Percentiles rank a stretch among this genome's conserved stretches.
Conservation (phyloP, 2,329 filamentous ascomycete species). For the Colletotrichum higginsianum region DNA sequence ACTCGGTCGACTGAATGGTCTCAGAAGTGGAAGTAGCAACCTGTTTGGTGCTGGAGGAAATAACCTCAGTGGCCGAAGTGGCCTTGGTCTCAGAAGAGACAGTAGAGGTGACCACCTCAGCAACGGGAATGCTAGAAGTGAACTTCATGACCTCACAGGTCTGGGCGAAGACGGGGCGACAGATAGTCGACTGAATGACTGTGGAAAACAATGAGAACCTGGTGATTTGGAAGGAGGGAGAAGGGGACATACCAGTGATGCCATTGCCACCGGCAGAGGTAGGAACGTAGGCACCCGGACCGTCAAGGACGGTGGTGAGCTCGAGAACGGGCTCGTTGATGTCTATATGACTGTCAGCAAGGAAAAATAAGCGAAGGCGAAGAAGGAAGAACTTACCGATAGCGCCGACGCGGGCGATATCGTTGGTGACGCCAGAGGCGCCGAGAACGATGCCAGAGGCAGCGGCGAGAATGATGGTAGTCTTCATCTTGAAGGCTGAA, state of each 20-base stretch:
- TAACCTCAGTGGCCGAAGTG: not conserved
- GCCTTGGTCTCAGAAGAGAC: not conserved
- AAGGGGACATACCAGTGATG: not conserved
- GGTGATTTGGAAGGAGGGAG: not conserved
- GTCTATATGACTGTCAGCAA: not conserved
- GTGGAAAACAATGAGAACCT: not conserved
- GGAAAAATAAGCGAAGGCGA: no score
- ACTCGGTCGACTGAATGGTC: not conserved
- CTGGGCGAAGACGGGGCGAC: not conserved
- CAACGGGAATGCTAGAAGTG: not conserved
- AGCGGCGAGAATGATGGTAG: not conserved
- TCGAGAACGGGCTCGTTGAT: not conserved
- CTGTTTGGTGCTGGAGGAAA: not conserved
- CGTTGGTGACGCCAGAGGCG: not conserved
- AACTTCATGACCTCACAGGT: not conserved
- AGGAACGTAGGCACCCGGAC: not conserved
- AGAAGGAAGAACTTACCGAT: not conserved
- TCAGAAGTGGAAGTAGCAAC: not conserved
- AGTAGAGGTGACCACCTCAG: not conserved
- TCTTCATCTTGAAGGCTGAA: slow-evolving; percentile 2
- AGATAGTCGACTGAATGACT: not conserved
- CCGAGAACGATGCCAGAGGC: slow-evolving; percentile 1
- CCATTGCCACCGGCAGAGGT: not conserved
- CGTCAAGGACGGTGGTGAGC: not conserved
- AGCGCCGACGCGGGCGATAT: not conserved